Conservation (phyloP, 1,139 yeast genomes). For the Meyerozyma smithsonii region DNA sequence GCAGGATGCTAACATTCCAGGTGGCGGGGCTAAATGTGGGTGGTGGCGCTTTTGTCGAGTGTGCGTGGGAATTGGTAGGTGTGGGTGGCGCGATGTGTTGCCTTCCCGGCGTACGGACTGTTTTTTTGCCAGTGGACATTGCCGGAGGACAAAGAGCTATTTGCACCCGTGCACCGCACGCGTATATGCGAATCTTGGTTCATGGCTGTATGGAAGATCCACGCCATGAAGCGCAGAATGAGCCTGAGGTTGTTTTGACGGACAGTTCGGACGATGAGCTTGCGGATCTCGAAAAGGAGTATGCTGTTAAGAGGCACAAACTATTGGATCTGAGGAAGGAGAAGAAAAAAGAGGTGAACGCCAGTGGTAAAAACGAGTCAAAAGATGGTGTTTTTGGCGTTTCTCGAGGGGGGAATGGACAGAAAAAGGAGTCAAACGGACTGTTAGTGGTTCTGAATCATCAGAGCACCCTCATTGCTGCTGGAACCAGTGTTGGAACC, state of each 20-base stretch:
- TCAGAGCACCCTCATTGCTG: too few relatives aligned
- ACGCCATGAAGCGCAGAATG: constrained; percentile 10
- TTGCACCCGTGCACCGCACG: not conserved
- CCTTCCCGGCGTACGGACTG: too few relatives aligned
- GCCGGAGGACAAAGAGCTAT: too few relatives aligned
- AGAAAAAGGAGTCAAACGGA: not conserved
- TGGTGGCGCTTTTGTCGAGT: too few relatives aligned
- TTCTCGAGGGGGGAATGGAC: constrained; percentile 2
- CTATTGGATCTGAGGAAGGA: constrained; percentile 13
- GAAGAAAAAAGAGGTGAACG: constrained; percentile 5
- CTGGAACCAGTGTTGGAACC: too few relatives aligned
- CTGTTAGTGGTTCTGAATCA: not conserved
- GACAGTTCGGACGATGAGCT: constrained; percentile 22
- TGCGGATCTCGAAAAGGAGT: constrained; percentile 21
- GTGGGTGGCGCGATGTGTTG: too few relatives aligned
- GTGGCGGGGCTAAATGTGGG: not conserved
- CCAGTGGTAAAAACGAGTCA: not conserved
- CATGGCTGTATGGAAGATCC: constrained; percentile 17
- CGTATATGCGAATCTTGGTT: not conserved
- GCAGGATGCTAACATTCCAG: not conserved
- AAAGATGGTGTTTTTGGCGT: too few relatives aligned
- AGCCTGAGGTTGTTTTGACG: constrained; percentile 15
- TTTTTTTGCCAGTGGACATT: too few relatives aligned
- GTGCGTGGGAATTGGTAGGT: too few relatives aligned
- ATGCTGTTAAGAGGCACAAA: constrained; percentile 15